Percentiles rank a stretch among this genome's conserved stretches.
phyloP scores from a whole-genome alignment of 1,284 basidiomycete species.

The Cryptococcus deneoformans region DNA sequence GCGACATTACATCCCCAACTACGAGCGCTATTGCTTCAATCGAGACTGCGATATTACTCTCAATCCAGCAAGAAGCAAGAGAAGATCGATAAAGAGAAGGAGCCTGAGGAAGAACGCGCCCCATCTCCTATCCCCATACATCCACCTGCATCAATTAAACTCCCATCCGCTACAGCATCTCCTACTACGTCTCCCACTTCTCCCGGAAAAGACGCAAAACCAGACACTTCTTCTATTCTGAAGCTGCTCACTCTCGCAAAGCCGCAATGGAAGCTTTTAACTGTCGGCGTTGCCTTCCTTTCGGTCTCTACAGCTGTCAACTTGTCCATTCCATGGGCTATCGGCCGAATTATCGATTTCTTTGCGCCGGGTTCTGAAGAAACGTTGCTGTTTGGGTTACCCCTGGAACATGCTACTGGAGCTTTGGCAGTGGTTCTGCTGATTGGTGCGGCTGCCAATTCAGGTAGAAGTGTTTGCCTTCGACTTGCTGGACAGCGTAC shows the following conservation, averaged over 20 bases:
- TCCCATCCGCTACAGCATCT: constrained; percentile 16
- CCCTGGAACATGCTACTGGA: constrained; percentile 39
- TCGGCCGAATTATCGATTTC: constrained; percentile 48
- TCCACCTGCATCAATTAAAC: constrained; percentile 13
- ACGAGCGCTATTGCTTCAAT: too few species aligned
- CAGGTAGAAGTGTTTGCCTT: constrained; percentile 38
- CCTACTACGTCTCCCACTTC: constrained; percentile 2
- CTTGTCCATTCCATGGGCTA: constrained; percentile 41
- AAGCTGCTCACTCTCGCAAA: constrained; percentile 41
- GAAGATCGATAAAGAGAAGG: neutral
- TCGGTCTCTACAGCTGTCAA: constrained; percentile 42
- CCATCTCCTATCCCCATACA: constrained; percentile 18
- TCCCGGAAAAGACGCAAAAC: constrained; percentile 20
- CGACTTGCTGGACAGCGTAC: constrained; percentile 46
- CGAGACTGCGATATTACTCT: constrained; percentile 1
- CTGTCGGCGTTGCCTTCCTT: constrained; percentile 35
- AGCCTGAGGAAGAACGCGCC: constrained; percentile 2
- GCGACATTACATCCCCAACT: constrained; percentile 2
- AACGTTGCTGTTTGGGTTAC: constrained; percentile 40
- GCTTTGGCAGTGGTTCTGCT: constrained; percentile 32
- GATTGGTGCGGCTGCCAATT: constrained; percentile 44
- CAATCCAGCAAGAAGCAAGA: neutral
- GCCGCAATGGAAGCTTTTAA: constrained; percentile 43
- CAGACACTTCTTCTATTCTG: constrained; percentile 40
- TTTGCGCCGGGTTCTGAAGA: constrained; percentile 44